Base-by-base conservation (phyloP, 2,329 filamentous ascomycete species). In the Aspergillus sp. region DNA sequence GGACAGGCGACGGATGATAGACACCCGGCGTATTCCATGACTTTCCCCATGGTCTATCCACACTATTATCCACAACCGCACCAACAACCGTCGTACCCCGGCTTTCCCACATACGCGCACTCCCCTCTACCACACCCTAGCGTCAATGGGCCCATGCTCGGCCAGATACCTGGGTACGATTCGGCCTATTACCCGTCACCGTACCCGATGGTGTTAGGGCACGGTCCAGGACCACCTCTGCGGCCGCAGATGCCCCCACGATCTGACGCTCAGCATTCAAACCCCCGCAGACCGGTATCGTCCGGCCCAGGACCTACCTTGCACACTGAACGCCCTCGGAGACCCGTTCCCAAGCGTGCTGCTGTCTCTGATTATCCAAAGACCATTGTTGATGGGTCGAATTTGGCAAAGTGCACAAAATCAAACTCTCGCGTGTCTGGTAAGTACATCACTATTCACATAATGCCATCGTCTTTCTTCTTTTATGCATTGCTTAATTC, bases 301-400 rank as follows among this genome's bases (percentile, higher is more conserved):
- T 15, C 12, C 13, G 32, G 32, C 13, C 12, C 13, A n/a, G 12
- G 13, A 3, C n/a, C 13, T 35, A 52, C 56, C 12, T 38, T 47
- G 32, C 50, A 56, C 10, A 54, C 13, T 15, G 32, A 7, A 35
- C 12, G 32, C 6, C 32, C 32, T 35, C 32, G 32, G 55, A 44
- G 44, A 52, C 25, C 25, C 9, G 7, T 35, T 22, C 6, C 25
- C 43, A 4, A 49, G 51, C 25, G 42, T 49, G 13, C 32, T 39
- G n/a, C 25, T 27, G 57, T 58, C 23, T 67, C 67, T 37, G 64
- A 68, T 41, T 61, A 66, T 22, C 60, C 62, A 4, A 64, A 62
- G 43, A 68, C 61, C 4, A 69, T 69, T 42, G 66, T 69, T 39
- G 66, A 69, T 45, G 66, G 66, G 10, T 69, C 66, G 1, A 62